A percentile compares a stretch with the other conserved stretches of the same genome.
Evolutionary conservation across 176 grass and related monocot genomes (phyloP).

Genomic region (Areca catechu): DNA sequence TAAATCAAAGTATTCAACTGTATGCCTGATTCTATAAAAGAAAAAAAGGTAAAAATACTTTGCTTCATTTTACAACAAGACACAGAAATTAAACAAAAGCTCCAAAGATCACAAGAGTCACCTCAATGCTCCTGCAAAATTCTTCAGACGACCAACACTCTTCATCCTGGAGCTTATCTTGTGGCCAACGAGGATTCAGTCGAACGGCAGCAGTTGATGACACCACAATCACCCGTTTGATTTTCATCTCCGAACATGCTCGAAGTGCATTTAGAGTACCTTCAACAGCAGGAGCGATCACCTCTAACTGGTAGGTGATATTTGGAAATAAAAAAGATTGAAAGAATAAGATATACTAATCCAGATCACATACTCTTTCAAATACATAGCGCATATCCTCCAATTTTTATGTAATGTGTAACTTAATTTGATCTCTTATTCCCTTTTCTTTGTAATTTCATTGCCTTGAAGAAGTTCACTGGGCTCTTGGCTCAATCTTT

Average conservation of each 20-base stretch:
- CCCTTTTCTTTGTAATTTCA: too few relatives aligned
- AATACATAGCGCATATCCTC: too few relatives aligned
- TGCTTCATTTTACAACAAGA: too few relatives aligned
- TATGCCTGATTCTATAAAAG: background rate
- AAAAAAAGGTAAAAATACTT: too few relatives aligned
- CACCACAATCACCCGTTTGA: slow-evolving; percentile 33
- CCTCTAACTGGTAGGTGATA: slow-evolving; percentile 24
- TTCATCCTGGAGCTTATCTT: slow-evolving; percentile 22
- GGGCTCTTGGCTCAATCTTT: too few relatives aligned
- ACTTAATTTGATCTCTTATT: too few relatives aligned
- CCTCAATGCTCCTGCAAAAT: slow-evolving; percentile 25
- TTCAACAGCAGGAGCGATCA: slow-evolving; percentile 24
- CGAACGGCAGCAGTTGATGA: slow-evolving; percentile 34
- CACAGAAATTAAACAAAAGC: background rate
- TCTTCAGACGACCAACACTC: slow-evolving; percentile 38
- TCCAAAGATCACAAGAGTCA: background rate
- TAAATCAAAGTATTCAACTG: background rate
- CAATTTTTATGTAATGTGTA: too few relatives aligned
- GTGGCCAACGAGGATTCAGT: slow-evolving; percentile 31
- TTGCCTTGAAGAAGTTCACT: too few relatives aligned
- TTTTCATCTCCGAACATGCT: slow-evolving; percentile 20
- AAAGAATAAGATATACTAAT: too few relatives aligned
- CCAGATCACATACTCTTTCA: too few relatives aligned
- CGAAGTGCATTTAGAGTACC: slow-evolving; percentile 36
- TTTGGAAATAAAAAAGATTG: background rate